Conservation (phyloP, 208 protist species). For the Leishmania major region DNA sequence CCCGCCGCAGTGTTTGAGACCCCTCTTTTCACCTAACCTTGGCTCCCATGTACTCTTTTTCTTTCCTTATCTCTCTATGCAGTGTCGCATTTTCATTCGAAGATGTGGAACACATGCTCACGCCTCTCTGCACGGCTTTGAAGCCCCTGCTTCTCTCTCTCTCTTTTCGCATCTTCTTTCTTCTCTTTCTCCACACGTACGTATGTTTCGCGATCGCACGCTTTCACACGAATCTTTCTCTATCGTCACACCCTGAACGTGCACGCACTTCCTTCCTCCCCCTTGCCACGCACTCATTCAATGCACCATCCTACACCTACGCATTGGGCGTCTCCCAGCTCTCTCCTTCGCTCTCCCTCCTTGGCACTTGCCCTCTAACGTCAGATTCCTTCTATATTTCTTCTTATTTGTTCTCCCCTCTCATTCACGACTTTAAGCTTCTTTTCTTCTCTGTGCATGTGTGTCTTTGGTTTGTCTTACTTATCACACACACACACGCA, state of each 20-base stretch:
- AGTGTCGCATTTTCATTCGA: neutral
- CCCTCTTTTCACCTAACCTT: neutral
- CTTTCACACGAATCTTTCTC: neutral
- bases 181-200: neutral
- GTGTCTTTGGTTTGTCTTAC: neutral
- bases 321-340: neutral
- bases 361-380: neutral
- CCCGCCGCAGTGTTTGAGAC: neutral
- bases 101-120: neutral
- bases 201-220: neutral
- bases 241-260: neutral
- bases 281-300: neutral
- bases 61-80: neutral
- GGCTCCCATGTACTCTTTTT: neutral
- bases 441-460: neutral
- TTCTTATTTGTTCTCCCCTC: neutral
- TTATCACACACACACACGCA: too few species aligned
- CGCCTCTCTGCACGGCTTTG: neutral
- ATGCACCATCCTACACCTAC: neutral
- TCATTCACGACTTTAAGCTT: neutral
- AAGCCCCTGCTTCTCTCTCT: neutral
- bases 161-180: neutral
- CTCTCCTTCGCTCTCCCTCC: neutral
- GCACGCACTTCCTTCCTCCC: neutral
- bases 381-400: neutral